These are phyloP conservation scores for Saccharomycopsis sp. DNA, from an alignment of 805 yeast genomes.

Conservation along the genomic window DNA sequence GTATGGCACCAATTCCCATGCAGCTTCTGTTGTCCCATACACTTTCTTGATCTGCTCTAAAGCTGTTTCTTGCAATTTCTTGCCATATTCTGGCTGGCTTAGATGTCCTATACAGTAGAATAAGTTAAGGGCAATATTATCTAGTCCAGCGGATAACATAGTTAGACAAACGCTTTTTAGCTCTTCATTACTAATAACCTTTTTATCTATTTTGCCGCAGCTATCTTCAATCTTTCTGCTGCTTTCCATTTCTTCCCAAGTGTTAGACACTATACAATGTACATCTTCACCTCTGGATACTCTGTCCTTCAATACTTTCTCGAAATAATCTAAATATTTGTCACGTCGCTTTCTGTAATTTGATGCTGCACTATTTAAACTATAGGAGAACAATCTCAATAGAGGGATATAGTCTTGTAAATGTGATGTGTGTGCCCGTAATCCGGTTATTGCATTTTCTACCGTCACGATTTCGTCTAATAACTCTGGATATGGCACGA, in stretches of 20 bases:
- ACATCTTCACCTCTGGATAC: conserved; percentile 24
- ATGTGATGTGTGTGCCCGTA: conserved; percentile 53
- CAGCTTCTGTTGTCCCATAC: conserved; percentile 29
- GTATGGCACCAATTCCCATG: conserved; percentile 31
- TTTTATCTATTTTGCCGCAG: conserved; percentile 1
- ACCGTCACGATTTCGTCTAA: conserved; percentile 49
- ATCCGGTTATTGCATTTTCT: conserved; percentile 49
- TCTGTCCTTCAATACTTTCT: conserved; percentile 26
- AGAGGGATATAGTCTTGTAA: conserved; percentile 48
- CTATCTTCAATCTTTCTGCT: background rate
- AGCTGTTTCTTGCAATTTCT: conserved; percentile 39
- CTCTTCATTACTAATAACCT: conserved; percentile 34
- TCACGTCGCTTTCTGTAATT: conserved; percentile 40
- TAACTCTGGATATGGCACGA: conserved; percentile 22
- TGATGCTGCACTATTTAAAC: conserved; percentile 24
- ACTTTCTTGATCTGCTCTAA: conserved; percentile 32
- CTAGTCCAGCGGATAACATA: conserved; percentile 75
- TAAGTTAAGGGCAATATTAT: conserved; percentile 60
- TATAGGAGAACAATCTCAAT: conserved; percentile 31
- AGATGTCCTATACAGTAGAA: conserved; percentile 57
- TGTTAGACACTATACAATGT: conserved; percentile 32
- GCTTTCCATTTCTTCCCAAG: conserved; percentile 16
- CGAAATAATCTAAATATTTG: conserved; percentile 39
- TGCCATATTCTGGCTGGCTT: conserved; percentile 36
- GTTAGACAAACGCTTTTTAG: conserved; percentile 58